Conservation (phyloP, 108 stramenopile species). For the Craspedostauros australis region DNA sequence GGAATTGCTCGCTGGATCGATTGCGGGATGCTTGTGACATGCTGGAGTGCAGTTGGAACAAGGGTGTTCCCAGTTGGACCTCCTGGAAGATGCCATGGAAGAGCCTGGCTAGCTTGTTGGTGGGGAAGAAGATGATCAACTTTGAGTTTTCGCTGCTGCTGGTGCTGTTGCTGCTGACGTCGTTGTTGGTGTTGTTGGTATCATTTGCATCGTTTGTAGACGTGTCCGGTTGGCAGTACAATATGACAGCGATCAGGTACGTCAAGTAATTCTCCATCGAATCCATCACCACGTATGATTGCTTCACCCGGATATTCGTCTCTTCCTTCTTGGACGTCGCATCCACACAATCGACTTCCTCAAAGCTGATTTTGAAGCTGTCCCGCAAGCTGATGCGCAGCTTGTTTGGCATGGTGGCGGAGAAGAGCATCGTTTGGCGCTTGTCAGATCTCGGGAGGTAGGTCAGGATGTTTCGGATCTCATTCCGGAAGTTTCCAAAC, state of each 20-base stretch:
- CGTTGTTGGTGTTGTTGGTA: no score
- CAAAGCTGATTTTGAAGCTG: slow-evolving; percentile 32
- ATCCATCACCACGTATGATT: slow-evolving; percentile 40
- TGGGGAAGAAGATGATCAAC: no score
- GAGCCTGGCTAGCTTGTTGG: slow-evolving; percentile 73
- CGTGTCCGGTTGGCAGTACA: no score
- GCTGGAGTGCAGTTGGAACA: slow-evolving; percentile 80
- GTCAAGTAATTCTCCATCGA: slow-evolving; percentile 40
- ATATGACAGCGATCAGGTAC: slow-evolving; percentile 19
- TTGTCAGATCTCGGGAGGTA: slow-evolving; percentile 53
- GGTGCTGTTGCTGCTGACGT: no score
- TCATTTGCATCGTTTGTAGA: no score
- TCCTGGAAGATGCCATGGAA: slow-evolving; percentile 72
- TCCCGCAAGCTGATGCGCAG: slow-evolving; percentile 52
- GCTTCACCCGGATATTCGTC: slow-evolving; percentile 46
- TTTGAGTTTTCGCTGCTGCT: no score
- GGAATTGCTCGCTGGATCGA: slow-evolving; percentile 59
- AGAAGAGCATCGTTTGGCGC: slow-evolving; percentile 92
- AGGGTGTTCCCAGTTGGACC: slow-evolving; percentile 19
- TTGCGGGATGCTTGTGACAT: slow-evolving; percentile 77
- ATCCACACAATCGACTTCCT: slow-evolving; percentile 56
- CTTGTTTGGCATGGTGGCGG: slow-evolving; percentile 79
- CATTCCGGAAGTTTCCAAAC: slow-evolving; percentile 85
- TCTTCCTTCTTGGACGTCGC: neutral
- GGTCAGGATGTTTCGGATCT: slow-evolving; percentile 70